phyloP scores from a whole-genome alignment of 257 asterid genomes.

The Rhazya stricta region DNA sequence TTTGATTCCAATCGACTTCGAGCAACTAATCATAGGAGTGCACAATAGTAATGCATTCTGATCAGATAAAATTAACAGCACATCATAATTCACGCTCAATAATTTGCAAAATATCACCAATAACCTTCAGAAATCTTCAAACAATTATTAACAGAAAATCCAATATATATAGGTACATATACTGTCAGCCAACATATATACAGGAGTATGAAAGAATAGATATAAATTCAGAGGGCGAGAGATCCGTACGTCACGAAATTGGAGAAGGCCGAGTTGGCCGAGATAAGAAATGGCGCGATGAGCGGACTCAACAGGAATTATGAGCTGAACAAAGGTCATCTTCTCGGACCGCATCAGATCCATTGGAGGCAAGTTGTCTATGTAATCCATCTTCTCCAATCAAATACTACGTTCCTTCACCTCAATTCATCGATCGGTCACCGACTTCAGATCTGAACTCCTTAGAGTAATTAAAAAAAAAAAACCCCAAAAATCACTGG shows the following conservation, averaged over 20 bases:
- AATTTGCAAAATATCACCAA: background rate
- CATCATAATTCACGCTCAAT: background rate
- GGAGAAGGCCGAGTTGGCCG: constrained; percentile 91
- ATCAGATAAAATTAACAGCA: background rate
- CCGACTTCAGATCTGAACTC: constrained; percentile 36
- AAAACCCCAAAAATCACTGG: background rate
- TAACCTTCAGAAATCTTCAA: background rate
- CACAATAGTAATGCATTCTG: background rate
- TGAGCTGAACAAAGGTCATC: constrained; percentile 88
- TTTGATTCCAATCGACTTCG: background rate
- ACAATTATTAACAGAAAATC: background rate
- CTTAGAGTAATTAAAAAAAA: background rate
- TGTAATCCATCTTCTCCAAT: constrained; percentile 63
- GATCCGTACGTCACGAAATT: constrained; percentile 75
- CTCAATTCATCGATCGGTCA: constrained; percentile 7
- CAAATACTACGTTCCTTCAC: background rate
- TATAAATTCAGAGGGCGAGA: background rate
- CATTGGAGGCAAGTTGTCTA: constrained; percentile 68
- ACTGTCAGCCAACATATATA: background rate
- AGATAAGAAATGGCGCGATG: constrained; percentile 92
- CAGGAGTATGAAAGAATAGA: background rate
- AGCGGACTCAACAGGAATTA: constrained; percentile 92
- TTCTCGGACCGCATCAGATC: constrained; percentile 99
- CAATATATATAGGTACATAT: background rate
- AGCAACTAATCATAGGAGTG: background rate